Conservation (phyloP, 768 basidiomycete species). For the Hypsizygus marmoreus region DNA sequence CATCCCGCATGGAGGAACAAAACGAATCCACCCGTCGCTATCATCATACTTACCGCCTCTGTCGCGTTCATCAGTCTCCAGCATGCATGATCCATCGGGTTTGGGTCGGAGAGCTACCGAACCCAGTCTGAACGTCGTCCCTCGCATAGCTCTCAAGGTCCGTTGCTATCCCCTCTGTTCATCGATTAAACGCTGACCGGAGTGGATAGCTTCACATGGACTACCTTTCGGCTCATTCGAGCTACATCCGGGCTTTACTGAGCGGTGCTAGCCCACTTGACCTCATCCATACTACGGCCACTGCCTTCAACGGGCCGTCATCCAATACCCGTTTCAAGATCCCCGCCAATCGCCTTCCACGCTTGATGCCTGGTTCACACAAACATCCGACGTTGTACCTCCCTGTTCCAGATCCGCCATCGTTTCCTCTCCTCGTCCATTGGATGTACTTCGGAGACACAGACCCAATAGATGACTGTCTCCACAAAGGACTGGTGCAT, state of each 20-base stretch:
- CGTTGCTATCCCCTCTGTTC: conserved; percentile 17
- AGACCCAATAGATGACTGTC: conserved; percentile 62
- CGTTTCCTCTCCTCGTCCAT: conserved; percentile 71
- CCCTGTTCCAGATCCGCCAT: conserved; percentile 72
- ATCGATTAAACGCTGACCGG: conserved; percentile 8
- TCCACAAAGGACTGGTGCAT: conserved; percentile 62
- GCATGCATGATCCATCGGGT: conserved; percentile 42
- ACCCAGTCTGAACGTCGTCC: conserved; percentile 49
- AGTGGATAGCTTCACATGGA: conserved; percentile 69
- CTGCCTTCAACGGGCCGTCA: conserved; percentile 21
- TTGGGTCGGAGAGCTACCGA: conserved; percentile 52
- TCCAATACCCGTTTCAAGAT: conserved; percentile 37
- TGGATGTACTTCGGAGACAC: conserved; percentile 84
- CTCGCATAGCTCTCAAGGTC: conserved; percentile 66
- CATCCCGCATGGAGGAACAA: conserved; percentile 43
- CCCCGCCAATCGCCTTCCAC: conserved; percentile 60
- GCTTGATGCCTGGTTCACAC: conserved; percentile 64
- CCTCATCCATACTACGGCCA: conserved; percentile 44
- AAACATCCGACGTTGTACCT: conserved; percentile 72
- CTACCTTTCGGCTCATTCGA: conserved; percentile 82
- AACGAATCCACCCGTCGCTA: conserved; percentile 30
- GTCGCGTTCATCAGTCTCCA: conserved; percentile 31
- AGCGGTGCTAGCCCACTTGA: conserved; percentile 66
- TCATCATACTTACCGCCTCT: conserved; percentile 29
- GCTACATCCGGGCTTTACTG: conserved; percentile 70